Conservation (phyloP, 225 moss, liverwort and hornwort species). For the Asterella californica region DNA sequence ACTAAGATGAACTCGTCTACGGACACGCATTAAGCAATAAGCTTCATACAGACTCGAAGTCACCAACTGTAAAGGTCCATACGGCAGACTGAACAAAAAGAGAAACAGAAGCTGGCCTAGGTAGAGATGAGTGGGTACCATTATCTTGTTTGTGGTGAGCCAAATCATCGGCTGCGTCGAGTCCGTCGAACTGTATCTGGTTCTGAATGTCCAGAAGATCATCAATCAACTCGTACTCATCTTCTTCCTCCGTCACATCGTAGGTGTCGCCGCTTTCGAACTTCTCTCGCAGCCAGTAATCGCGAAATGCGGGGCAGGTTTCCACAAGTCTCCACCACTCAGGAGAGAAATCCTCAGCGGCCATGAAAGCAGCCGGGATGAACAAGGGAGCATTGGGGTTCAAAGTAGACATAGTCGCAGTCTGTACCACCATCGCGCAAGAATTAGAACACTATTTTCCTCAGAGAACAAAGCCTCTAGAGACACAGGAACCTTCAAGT, state of each 20-base stretch:
- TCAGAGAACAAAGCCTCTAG: neutral
- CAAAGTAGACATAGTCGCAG: conserved; percentile 35
- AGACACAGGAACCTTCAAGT: neutral
- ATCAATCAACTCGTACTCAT: conserved; percentile 32
- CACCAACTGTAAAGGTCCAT: too few species aligned
- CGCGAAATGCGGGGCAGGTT: conserved; percentile 48
- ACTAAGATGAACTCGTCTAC: too few species aligned
- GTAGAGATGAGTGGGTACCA: conserved; percentile 15
- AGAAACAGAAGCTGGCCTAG: neutral
- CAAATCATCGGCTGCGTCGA: conserved; percentile 17
- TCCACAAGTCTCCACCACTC: conserved; percentile 54
- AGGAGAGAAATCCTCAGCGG: conserved; percentile 50
- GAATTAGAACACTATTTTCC: neutral
- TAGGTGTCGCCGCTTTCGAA: conserved; percentile 18
- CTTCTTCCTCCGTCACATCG: conserved; percentile 24
- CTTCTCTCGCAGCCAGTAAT: conserved; percentile 49
- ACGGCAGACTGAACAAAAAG: too few species aligned
- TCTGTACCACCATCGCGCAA: conserved; percentile 23
- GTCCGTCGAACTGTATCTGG: conserved; percentile 23
- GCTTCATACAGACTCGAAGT: neutral
- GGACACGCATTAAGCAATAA: too few species aligned
- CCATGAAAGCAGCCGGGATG: conserved; percentile 46
- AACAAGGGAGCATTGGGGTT: conserved; percentile 56
- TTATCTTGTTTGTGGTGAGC: conserved; percentile 13
- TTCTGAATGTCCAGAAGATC: conserved; percentile 31